Evolutionary conservation across 2,329 filamentous ascomycete genomes (phyloP).

Genomic region (Fusarium guadeloupense): DNA sequence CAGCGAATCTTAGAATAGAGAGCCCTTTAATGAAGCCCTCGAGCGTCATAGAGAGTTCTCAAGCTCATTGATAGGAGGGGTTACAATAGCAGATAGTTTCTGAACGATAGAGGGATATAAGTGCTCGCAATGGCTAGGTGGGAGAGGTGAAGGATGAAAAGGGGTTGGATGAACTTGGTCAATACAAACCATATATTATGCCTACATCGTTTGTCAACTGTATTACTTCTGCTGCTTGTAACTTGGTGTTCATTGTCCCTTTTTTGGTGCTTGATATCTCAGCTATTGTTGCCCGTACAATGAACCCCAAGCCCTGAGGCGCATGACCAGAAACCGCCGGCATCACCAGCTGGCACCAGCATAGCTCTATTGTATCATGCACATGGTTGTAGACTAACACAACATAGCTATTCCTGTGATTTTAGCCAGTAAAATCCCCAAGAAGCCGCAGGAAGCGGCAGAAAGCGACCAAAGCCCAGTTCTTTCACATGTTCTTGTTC

Average conservation of each 20-base stretch:
- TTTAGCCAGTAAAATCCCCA: too few species aligned
- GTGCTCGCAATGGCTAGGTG: neutral
- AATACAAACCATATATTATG: neutral
- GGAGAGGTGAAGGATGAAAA: neutral
- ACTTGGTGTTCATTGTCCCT: neutral
- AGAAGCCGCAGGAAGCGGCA: too few species aligned
- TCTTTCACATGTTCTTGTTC: too few species aligned
- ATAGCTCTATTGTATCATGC: too few species aligned
- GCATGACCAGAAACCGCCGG: too few species aligned
- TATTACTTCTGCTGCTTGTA: neutral
- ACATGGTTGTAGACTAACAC: too few species aligned
- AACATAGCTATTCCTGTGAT: too few species aligned
- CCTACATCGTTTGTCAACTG: too few species aligned
- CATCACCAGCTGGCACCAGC: too few species aligned
- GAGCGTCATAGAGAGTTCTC: neutral
- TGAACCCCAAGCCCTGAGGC: neutral
- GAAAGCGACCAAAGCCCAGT: too few species aligned
- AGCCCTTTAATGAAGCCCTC: neutral
- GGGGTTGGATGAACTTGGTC: constrained; percentile 1
- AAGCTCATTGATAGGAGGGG: neutral
- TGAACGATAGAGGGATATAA: neutral
- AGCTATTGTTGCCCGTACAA: neutral
- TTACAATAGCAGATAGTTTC: neutral
- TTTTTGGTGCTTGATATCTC: neutral
- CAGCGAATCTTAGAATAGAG: neutral